A percentile compares a stretch with the other conserved stretches of the same genome.
Conservation (phyloP, 305 asterid species). For the Rubia tinctorum region DNA sequence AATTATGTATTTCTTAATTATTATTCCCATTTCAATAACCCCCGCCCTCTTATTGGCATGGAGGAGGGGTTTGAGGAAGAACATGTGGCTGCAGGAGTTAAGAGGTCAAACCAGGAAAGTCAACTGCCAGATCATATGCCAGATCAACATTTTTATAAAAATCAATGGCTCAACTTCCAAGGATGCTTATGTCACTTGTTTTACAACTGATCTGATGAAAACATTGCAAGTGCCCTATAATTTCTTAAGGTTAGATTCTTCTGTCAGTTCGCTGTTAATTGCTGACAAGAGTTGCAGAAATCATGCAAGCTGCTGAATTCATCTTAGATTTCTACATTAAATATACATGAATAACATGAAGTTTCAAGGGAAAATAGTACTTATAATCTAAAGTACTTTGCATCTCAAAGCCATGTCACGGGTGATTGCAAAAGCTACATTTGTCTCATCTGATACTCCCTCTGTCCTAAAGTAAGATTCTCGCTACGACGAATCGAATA, state of each 20-base stretch:
- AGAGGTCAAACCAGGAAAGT: conserved; percentile 10
- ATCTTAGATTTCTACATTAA: not conserved
- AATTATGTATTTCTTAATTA: not conserved
- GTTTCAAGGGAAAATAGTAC: not conserved
- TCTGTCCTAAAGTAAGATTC: too few relatives aligned
- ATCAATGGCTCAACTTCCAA: not conserved
- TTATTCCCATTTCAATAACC: not conserved
- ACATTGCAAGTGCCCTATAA: not conserved
- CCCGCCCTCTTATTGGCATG: not conserved
- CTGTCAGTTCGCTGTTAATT: not conserved
- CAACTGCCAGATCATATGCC: conserved; percentile 10
- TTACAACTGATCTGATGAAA: not conserved
- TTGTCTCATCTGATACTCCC: not conserved
- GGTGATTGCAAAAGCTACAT: not conserved
- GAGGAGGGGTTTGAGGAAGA: not conserved
- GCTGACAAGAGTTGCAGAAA: conserved; percentile 8
- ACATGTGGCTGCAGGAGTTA: conserved; percentile 9
- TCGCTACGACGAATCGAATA: not conserved
- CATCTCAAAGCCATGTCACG: not conserved
- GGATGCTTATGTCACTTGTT: conserved; percentile 1
- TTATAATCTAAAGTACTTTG: not conserved
- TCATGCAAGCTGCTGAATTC: not conserved
- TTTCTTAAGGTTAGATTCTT: not conserved
- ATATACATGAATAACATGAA: not conserved
- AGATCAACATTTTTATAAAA: conserved; percentile 1